Conservation (phyloP, 2,329 filamentous ascomycete species). For the Botryotinia narcissicola region DNA sequence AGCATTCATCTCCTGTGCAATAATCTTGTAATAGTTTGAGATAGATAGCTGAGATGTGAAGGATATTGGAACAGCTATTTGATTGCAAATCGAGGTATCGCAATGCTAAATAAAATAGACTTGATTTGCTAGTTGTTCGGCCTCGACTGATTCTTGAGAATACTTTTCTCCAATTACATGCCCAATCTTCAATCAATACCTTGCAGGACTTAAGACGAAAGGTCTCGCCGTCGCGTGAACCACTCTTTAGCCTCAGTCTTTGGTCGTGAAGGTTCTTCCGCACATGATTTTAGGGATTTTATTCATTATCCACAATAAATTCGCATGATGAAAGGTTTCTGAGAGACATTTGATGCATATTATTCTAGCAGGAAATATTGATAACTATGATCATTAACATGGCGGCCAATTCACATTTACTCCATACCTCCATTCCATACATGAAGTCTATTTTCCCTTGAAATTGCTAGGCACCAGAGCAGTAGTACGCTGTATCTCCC, state of each 20-base stretch:
- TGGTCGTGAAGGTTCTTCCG: not conserved
- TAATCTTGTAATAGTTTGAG: no score
- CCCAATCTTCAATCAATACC: fast-evolving
- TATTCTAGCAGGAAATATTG: not conserved
- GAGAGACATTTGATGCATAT: not conserved
- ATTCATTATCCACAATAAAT: not conserved
- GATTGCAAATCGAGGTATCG: fast-evolving
- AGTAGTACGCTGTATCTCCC: not conserved
- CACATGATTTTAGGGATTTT: fast-evolving
- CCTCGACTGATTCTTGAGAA: not conserved
- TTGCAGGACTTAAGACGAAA: not conserved
- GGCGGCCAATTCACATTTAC: not conserved
- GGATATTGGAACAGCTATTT: not conserved
- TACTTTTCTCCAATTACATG: not conserved
- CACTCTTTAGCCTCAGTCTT: fast-evolving
- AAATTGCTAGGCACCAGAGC: not conserved
- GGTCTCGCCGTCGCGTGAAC: not conserved
- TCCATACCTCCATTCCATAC: not conserved
- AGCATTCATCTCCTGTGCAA: no score
- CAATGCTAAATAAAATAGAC: not conserved
- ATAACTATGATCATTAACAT: not conserved
- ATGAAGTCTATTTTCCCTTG: not conserved
- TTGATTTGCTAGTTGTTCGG: not conserved
- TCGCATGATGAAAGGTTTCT: no score
- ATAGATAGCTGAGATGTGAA: no score